Percentiles rank a stretch among this genome's conserved stretches.
Evolutionary conservation across 2,329 filamentous ascomycete genomes (phyloP).

Genomic region (Ophiostoma ips): DNA sequence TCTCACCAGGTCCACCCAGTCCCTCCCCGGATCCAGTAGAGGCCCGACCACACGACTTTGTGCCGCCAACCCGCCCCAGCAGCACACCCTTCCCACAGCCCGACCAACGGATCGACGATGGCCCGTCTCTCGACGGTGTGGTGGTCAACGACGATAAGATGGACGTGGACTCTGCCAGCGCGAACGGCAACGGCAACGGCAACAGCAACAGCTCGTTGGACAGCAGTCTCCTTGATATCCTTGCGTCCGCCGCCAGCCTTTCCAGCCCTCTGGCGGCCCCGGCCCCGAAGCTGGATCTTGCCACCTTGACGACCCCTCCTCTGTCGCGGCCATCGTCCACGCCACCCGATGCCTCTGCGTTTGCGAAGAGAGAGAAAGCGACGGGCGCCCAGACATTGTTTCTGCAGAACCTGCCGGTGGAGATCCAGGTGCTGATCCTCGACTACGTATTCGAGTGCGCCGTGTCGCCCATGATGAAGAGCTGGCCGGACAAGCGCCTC

Average conservation of each 20-base stretch:
- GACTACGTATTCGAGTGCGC: slow-evolving; percentile 59
- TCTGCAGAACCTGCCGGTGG: slow-evolving; percentile 44
- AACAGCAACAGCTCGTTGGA: no score
- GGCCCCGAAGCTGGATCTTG: background rate
- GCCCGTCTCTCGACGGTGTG: background rate
- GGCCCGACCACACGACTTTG: slow-evolving; percentile 31
- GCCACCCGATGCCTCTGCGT: background rate
- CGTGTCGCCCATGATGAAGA: slow-evolving; percentile 44
- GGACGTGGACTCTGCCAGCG: slow-evolving; percentile 13
- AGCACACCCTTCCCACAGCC: slow-evolving; percentile 46
- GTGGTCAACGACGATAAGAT: slow-evolving; percentile 12
- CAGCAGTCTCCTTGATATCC: background rate
- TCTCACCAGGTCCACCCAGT: slow-evolving; percentile 39
- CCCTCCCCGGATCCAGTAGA: slow-evolving; percentile 33
- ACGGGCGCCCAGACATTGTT: slow-evolving; percentile 17
- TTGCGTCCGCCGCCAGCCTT: background rate
- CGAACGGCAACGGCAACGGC: slow-evolving; percentile 2
- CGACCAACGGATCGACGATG: slow-evolving; percentile 31
- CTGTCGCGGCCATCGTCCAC: background rate
- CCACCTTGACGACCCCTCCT: background rate
- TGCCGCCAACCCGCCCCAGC: slow-evolving; percentile 39
- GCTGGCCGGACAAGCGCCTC: slow-evolving; percentile 45
- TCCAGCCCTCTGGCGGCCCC: background rate
- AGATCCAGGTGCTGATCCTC: slow-evolving; percentile 59
- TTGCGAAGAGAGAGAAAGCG: background rate